phyloP scores from a whole-genome alignment of 257 asterid species.

The Jacaranda copaia region DNA sequence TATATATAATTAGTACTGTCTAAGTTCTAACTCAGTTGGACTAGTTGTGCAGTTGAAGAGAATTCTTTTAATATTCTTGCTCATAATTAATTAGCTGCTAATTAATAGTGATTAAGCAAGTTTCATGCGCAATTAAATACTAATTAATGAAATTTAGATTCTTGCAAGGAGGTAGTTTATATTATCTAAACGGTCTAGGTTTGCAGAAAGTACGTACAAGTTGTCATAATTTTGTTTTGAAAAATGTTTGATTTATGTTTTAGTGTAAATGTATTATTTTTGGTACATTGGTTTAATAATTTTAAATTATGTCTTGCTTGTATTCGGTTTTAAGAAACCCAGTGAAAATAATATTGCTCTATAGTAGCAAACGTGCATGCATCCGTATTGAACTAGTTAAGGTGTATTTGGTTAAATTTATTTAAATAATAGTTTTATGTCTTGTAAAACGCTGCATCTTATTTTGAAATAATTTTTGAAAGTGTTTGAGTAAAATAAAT shows the following conservation, averaged over 20 bases:
- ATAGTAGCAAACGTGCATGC: background rate
- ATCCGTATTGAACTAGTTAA: background rate
- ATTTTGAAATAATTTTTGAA: no score
- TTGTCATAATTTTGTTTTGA: background rate
- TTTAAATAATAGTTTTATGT: no score
- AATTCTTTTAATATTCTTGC: conserved; percentile 3
- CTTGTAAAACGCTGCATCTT: no score
- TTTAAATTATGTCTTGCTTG: background rate
- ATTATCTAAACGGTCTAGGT: conserved; percentile 17
- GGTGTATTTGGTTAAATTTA: no score
- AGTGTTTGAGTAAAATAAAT: no score
- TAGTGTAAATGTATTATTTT: background rate
- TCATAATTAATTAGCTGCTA: conserved; percentile 12
- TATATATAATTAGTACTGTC: conserved; percentile 14
- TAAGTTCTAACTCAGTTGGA: conserved; percentile 24
- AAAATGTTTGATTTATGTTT: background rate
- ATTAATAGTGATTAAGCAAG: conserved; percentile 26
- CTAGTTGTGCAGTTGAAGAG: conserved; percentile 41
- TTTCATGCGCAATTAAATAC: conserved; percentile 29
- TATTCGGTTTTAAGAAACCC: background rate
- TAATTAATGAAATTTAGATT: background rate
- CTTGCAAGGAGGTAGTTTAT: conserved; percentile 12
- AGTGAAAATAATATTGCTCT: background rate
- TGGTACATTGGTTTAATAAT: conserved; percentile 2
- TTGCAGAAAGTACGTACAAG: conserved; percentile 33